Conservation (phyloP, 1,284 basidiomycete genomes). For the Ganoderma multipileum region DNA sequence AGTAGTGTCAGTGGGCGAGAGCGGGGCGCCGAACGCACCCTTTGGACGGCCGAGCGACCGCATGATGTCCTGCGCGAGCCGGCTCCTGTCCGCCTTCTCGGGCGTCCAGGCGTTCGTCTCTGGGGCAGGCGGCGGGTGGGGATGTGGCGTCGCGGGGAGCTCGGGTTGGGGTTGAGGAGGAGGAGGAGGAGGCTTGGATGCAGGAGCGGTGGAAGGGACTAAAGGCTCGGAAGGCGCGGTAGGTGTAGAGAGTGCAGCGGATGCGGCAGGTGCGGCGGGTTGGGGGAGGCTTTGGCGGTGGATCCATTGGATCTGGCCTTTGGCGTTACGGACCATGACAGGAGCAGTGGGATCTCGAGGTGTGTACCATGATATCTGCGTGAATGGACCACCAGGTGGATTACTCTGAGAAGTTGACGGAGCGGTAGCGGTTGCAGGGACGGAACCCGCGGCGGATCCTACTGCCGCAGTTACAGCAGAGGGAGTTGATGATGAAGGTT, state of each 20-base stretch:
- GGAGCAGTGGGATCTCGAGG: constrained; percentile 18
- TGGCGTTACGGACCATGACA: constrained; percentile 15
- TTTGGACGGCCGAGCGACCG: constrained; percentile 44
- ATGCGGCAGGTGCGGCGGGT: neutral
- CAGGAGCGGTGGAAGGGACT: neutral
- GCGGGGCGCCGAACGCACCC: constrained; percentile 19
- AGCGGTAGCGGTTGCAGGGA: neutral
- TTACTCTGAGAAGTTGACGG: neutral
- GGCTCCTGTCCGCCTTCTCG: constrained; percentile 45
- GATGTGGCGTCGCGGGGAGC: neutral
- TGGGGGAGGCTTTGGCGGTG: neutral
- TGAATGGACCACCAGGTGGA: neutral
- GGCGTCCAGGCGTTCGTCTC: constrained; percentile 37
- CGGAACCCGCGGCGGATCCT: neutral
- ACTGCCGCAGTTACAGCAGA: neutral
- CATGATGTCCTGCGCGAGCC: constrained; percentile 51
- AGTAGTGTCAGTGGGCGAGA: neutral
- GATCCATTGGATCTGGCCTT: constrained; percentile 18
- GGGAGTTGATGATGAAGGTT: neutral
- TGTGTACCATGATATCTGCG: constrained; percentile 15
- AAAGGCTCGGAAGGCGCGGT: neutral
- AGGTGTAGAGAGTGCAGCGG: no score
- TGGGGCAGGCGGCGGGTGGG: constrained; percentile 16
- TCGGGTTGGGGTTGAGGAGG: neutral
- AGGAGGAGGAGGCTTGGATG: neutral